Evolutionary conservation across 176 grass and related monocot genomes (phyloP).

Genomic region (Phyllostachys edulis): DNA sequence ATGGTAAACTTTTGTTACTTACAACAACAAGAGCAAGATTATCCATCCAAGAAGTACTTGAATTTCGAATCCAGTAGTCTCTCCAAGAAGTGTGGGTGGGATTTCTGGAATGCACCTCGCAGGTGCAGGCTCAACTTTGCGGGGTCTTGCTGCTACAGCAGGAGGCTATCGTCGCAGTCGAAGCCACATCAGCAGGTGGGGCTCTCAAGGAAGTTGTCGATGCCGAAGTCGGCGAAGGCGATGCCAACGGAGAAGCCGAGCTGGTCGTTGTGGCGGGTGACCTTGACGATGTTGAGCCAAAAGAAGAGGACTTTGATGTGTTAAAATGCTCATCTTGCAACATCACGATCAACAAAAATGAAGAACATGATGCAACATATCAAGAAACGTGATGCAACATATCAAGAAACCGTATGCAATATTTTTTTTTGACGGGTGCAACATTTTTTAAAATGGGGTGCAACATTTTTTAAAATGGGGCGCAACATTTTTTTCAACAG

Average conservation of each 20-base stretch:
- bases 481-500: too few relatives aligned
- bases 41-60: background rate
- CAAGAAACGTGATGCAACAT: too few relatives aligned
- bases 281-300: constrained; percentile 94
- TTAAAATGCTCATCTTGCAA: too few relatives aligned
- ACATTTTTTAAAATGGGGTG: too few relatives aligned
- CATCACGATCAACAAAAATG: too few relatives aligned
- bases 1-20: background rate
- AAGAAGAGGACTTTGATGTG: constrained; percentile 82
- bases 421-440: too few relatives aligned
- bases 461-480: too few relatives aligned
- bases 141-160: background rate
- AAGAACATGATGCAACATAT: too few relatives aligned
- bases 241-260: constrained; percentile 91
- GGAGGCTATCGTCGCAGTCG: constrained; percentile 48
- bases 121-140: constrained; percentile 22
- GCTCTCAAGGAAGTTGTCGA: constrained; percentile 75
- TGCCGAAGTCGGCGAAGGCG: constrained; percentile 76
- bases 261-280: constrained; percentile 48
- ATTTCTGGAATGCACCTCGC: constrained; percentile 54
- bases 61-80: background rate
- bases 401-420: too few relatives aligned
- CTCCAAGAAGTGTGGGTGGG: background rate
- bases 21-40: constrained; percentile 13
- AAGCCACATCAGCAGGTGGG: constrained; percentile 87